phyloP scores from a whole-genome alignment of 1,139 yeast genomes.

The Diutina siamensis region DNA sequence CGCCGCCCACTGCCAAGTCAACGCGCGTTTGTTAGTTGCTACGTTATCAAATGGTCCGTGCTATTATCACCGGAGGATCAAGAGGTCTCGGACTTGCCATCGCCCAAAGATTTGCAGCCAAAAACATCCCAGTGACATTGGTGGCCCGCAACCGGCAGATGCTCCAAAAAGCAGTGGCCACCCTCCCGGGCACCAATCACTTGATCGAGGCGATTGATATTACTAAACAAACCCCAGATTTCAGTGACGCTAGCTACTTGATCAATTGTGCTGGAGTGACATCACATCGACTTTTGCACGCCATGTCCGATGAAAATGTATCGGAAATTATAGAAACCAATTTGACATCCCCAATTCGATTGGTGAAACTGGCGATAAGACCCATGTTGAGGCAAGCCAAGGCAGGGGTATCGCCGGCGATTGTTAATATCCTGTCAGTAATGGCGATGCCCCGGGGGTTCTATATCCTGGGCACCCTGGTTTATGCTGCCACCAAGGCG shows the following conservation, averaged over 20 bases:
- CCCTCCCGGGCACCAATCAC: conserved; percentile 20
- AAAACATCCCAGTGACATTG: conserved; percentile 54
- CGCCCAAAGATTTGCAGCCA: conserved; percentile 40
- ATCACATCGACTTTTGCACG: conserved; percentile 43
- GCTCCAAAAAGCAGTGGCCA: conserved; percentile 21
- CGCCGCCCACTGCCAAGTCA: too few relatives aligned
- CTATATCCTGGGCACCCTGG: conserved; percentile 48
- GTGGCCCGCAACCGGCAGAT: conserved; percentile 41
- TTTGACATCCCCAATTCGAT: conserved; percentile 51
- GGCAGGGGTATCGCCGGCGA: conserved; percentile 17
- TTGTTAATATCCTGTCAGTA: conserved; percentile 64
- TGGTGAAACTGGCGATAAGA: conserved; percentile 33
- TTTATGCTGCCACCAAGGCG: conserved; percentile 74
- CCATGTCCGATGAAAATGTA: conserved; percentile 33
- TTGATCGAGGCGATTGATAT: conserved; percentile 38
- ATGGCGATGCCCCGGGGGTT: conserved; percentile 36
- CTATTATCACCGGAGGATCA: conserved; percentile 78
- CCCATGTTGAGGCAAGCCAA: conserved; percentile 33
- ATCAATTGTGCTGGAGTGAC: conserved; percentile 80
- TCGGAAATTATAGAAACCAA: conserved; percentile 45
- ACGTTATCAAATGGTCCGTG: conserved; percentile 18
- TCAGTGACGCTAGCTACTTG: conserved; percentile 30
- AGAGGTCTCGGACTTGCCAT: conserved; percentile 71
- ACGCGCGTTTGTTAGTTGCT: too few relatives aligned
- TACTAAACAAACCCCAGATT: conserved; percentile 16